Base-by-base conservation (phyloP, 495 filamentous ascomycete species). In the Aspergillus sparsus region DNA sequence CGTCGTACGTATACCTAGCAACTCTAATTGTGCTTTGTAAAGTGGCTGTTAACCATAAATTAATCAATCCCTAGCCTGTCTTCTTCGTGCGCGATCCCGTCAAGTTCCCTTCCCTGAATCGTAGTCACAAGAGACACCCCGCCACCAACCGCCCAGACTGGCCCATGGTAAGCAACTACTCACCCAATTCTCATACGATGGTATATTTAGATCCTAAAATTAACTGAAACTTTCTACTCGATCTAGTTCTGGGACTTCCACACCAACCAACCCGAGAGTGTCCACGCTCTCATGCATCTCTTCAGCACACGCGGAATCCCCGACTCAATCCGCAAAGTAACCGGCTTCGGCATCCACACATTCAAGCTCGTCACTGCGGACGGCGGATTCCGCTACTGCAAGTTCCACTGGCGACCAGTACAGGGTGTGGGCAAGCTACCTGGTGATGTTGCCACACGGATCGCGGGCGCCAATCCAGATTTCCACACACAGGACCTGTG, bases 231-330 rank as follows among this genome's bases (percentile, higher is more conserved):
- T 64, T 65, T 2, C 34, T 27, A 10, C 21, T 27, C 21, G 21
- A 27, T 27, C 21, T 27, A 74, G 71, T 86, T 85, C 68, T 87
- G 82, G 84, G 84, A 87, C 51, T 73, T 73, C 61, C 70, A 73
- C 47, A 56, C 57, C 18, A 70, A 70, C 55, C 62, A 68, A 15
- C 66, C 62, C n/a, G 70, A 73, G 57, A 73, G 82, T 37, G 77
- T 85, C 13, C 87, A 90, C 70, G 77, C 80, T n/a, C 67, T 90
- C 36, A 88, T 90, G 85, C 79, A 82, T 55, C 77, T 90, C 18
- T 90, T 90, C 64, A 78, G 78, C 12, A 84, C 86, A 57, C 82
- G 85, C 46, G 88, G 87, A 42, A 84, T 82, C 11, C 88, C 88
- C 7, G 77, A 76, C 58, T 85, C 82, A 0, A 74, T 83, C 64